Evolutionary conservation across 2,329 filamentous ascomycete genomes (phyloP).

Genomic region (Elsinoe necatrix): DNA sequence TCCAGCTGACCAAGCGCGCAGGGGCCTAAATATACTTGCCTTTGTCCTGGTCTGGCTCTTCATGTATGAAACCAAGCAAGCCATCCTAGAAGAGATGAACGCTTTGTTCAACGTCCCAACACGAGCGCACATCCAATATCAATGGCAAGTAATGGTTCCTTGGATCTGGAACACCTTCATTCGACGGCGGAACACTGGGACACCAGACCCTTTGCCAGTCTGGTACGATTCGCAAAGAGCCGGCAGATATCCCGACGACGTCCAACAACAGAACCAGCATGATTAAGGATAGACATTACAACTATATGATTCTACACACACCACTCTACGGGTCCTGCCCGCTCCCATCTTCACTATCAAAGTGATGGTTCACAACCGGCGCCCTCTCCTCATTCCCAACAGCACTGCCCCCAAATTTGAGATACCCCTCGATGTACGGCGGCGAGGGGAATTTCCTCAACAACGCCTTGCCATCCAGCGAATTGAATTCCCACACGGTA

Average conservation of each 20-base stretch:
- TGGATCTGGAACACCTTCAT: conserved; percentile 9
- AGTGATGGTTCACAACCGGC: conserved; percentile 32
- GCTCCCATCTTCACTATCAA: conserved; percentile 34
- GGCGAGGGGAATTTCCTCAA: background rate
- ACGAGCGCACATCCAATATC: background rate
- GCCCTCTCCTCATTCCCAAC: conserved; percentile 20
- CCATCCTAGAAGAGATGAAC: conserved; percentile 27
- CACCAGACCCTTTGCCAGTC: background rate
- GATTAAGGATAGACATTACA: too few species aligned
- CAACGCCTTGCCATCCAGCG: background rate
- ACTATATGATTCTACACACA: too few species aligned
- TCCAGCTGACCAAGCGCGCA: background rate
- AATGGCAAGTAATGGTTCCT: conserved; percentile 2
- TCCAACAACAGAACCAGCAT: background rate
- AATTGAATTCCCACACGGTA: background rate
- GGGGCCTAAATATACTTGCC: conserved; percentile 24
- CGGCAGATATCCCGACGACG: background rate
- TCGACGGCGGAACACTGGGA: background rate
- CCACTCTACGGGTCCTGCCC: background rate
- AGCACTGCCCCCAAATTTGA: conserved; percentile 7
- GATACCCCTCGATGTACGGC: conserved; percentile 10
- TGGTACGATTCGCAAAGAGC: background rate
- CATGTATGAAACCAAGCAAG: conserved; percentile 26
- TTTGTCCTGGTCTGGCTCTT: conserved; percentile 28
- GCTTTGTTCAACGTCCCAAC: conserved; percentile 24